Evolutionary conservation across 805 yeast genomes (phyloP).

Genomic region (Vanderwaltozyma polyspora): DNA sequence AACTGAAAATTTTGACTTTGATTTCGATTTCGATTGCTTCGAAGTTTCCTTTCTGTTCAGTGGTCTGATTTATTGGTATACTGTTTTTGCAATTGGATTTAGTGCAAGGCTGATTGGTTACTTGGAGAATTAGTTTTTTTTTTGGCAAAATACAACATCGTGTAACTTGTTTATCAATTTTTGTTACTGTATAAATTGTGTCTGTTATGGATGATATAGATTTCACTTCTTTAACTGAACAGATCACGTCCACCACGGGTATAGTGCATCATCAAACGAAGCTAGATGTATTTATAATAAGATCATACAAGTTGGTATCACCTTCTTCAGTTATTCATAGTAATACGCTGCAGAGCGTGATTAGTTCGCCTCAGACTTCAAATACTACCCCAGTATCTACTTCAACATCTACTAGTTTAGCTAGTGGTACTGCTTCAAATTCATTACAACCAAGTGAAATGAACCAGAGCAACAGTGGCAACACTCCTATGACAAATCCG

Average conservation of each 20-base stretch:
- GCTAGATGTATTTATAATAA: constrained; percentile 21
- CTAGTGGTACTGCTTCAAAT: too few species aligned
- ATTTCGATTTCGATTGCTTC: too few species aligned
- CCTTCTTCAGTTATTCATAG: constrained; percentile 13
- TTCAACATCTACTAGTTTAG: constrained; percentile 1
- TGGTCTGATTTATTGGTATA: too few species aligned
- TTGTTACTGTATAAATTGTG: too few species aligned
- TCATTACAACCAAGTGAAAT: constrained; percentile 1
- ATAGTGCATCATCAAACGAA: constrained; percentile 17
- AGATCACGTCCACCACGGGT: constrained; percentile 7
- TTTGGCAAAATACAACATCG: too few species aligned
- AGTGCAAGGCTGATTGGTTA: too few species aligned
- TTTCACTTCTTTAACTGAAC: constrained; percentile 9
- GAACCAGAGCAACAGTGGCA: constrained; percentile 1
- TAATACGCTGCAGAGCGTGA: constrained; percentile 9
- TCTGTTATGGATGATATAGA: constrained; percentile 11
- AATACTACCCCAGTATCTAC: constrained; percentile 14
- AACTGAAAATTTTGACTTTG: too few species aligned
- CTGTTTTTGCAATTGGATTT: too few species aligned
- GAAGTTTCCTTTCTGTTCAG: too few species aligned
- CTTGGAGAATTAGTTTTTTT: too few species aligned
- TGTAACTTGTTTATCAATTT: too few species aligned
- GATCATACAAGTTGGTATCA: constrained; percentile 15
- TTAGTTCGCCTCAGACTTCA: constrained; percentile 19
- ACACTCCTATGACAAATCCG: background rate